A percentile compares a stretch with the other conserved stretches of the same genome.
phyloP scores from a whole-genome alignment of 2,329 filamentous ascomycete species.

The Venturia effusa region DNA sequence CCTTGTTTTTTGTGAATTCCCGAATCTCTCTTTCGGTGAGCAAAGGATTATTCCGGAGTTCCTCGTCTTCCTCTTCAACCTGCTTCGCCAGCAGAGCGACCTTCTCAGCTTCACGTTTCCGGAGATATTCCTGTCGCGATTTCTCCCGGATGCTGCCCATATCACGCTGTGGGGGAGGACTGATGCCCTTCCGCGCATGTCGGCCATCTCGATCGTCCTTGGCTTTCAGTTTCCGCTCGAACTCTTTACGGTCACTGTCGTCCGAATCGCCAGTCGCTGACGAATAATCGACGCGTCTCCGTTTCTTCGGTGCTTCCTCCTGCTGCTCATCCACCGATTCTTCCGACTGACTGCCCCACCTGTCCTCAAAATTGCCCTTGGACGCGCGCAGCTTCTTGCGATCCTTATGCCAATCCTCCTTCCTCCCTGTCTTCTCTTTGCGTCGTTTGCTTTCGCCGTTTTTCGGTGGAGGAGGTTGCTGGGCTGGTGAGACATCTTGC shows the following conservation, averaged over 20 bases:
- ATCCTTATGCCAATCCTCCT: conserved; percentile 24
- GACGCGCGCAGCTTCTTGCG: conserved; percentile 40
- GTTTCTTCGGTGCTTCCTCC: conserved; percentile 57
- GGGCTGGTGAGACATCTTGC: conserved; percentile 18
- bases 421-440: conserved; percentile 29
- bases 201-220: conserved; percentile 60
- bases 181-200: conserved; percentile 49
- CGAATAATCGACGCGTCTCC: conserved; percentile 52
- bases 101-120: conserved; percentile 81
- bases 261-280: conserved; percentile 42
- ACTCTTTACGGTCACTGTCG: conserved; percentile 63
- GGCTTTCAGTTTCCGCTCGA: conserved; percentile 62
- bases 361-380: conserved; percentile 55
- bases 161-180: conserved; percentile 42
- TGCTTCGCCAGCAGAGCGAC: conserved; percentile 80
- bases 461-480: conserved; percentile 14
- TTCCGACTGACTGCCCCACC: conserved; percentile 71
- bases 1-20: conserved; percentile 80
- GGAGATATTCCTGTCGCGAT: conserved; percentile 84
- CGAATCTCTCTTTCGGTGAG: conserved; percentile 71
- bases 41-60: conserved; percentile 62
- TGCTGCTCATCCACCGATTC: conserved; percentile 41
- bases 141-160: conserved; percentile 63
- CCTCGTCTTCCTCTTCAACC: conserved; percentile 71
- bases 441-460: conserved; percentile 17